These are phyloP conservation scores for Xerocomus spinulosus DNA, from an alignment of 768 basidiomycete species.

Conservation along the genomic window DNA sequence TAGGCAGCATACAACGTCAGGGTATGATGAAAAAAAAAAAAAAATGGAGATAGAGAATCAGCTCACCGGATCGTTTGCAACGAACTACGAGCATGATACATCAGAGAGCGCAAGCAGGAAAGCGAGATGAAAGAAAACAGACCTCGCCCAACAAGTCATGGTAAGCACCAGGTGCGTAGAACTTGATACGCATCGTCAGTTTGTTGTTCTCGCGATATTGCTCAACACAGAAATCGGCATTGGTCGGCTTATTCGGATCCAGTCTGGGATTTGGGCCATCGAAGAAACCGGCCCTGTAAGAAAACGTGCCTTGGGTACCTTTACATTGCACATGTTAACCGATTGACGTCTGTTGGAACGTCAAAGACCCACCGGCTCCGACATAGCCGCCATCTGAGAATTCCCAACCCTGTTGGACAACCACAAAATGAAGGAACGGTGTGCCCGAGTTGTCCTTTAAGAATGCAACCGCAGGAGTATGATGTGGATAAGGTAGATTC, in stretches of 20 bases:
- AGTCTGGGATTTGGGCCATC: not conserved
- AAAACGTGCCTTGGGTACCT: not conserved
- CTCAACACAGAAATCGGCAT: no score
- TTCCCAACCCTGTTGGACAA: not conserved
- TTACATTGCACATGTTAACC: not conserved
- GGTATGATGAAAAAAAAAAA: not conserved
- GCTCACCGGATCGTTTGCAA: not conserved
- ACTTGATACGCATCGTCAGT: not conserved
- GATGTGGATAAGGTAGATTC: no score
- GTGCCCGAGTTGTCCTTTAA: not conserved
- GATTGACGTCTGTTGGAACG: not conserved
- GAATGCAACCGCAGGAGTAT: not conserved
- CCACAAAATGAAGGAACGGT: not conserved
- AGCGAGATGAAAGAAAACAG: not conserved
- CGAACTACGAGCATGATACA: not conserved
- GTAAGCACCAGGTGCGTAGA: not conserved
- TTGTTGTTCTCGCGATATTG: no score
- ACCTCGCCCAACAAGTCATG: not conserved
- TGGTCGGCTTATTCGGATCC: no score
- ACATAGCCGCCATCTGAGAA: not conserved
- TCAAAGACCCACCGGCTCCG: not conserved
- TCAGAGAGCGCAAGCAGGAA: not conserved
- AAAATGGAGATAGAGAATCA: not conserved
- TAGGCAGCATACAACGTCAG: not conserved
- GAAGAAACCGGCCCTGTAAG: not conserved